Percentiles rank a stretch among this genome's conserved stretches.
phyloP scores from a whole-genome alignment of 345 rosid genomes.

The Psidium friedrichsthalianum region DNA sequence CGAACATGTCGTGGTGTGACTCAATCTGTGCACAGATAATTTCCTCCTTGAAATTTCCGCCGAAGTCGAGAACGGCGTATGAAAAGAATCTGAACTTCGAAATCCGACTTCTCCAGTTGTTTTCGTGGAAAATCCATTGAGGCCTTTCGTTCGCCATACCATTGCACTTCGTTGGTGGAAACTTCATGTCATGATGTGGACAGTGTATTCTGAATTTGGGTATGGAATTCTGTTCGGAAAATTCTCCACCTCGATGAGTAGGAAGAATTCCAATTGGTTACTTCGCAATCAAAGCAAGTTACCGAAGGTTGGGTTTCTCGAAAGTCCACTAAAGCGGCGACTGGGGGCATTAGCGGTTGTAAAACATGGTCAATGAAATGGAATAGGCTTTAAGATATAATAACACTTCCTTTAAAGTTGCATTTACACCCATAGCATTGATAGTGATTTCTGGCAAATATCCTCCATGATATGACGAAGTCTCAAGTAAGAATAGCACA shows the following conservation, averaged over 20 bases:
- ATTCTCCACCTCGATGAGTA: not conserved
- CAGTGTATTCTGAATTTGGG: not conserved
- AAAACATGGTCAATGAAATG: no score
- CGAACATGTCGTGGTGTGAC: not conserved
- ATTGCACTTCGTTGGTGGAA: not conserved
- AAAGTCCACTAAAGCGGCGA: not conserved
- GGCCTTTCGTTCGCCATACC: not conserved
- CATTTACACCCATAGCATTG: no score
- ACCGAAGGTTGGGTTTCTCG: not conserved
- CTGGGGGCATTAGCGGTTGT: not conserved
- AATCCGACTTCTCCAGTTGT: not conserved
- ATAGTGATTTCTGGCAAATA: no score
- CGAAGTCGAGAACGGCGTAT: no score
- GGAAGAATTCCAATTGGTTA: not conserved
- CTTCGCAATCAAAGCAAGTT: not conserved
- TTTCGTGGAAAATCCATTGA: not conserved
- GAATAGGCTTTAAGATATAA: no score
- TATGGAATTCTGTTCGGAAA: not conserved
- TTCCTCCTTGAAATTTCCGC: not conserved
- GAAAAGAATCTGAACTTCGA: no score
- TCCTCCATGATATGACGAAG: no score
- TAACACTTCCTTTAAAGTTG: no score
- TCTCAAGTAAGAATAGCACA: no score
- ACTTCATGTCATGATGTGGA: not conserved
- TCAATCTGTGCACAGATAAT: not conserved